A percentile compares a stretch with the other conserved stretches of the same genome.
phyloP scores from a whole-genome alignment of 495 filamentous ascomycete species.

The Penicillium arizonense region DNA sequence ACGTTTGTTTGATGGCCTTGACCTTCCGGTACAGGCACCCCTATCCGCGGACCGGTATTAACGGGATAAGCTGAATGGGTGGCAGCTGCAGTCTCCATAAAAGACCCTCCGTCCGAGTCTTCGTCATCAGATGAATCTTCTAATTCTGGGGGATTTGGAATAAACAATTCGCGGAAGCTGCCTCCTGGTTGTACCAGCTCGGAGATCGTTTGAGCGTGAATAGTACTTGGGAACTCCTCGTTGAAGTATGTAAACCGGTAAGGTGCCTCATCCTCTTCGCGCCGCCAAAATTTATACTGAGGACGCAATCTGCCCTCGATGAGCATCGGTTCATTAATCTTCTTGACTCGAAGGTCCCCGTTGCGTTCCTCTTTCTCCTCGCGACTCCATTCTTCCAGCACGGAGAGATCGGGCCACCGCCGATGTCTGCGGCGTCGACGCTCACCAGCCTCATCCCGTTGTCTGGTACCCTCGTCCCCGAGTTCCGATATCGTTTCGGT shows the following conservation, averaged over 20 bases:
- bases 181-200: conserved; percentile 83
- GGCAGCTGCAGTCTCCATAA: conserved; percentile 3
- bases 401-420: conserved; percentile 67
- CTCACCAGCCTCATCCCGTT: conserved; percentile 41
- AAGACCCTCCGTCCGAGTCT: conserved; percentile 44
- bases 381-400: conserved; percentile 86
- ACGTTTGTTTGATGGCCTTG: conserved; percentile 7
- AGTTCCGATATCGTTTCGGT: conserved; percentile 73
- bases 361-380: conserved; percentile 89
- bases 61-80: conserved; percentile 4
- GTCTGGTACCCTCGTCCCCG: conserved; percentile 62
- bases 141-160: conserved; percentile 65
- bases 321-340: conserved; percentile 88
- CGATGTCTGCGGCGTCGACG: conserved; percentile 55
- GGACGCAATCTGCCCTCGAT: conserved; percentile 85
- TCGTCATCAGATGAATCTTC: conserved; percentile 64
- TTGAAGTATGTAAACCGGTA: conserved; percentile 99
- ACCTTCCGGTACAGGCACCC: neutral
- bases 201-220: conserved; percentile 92
- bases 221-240: conserved; percentile 89
- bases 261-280: conserved; percentile 83
- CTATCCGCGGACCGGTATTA: neutral
- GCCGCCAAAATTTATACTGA: conserved; percentile 76
- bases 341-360: conserved; percentile 85
- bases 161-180: conserved; percentile 82